Percentiles rank a stretch among this genome's conserved stretches.
These are phyloP conservation scores for Monilinia vaccinii-corymbosi DNA, from an alignment of 2,329 filamentous ascomycete species.

Conservation along the genomic window DNA sequence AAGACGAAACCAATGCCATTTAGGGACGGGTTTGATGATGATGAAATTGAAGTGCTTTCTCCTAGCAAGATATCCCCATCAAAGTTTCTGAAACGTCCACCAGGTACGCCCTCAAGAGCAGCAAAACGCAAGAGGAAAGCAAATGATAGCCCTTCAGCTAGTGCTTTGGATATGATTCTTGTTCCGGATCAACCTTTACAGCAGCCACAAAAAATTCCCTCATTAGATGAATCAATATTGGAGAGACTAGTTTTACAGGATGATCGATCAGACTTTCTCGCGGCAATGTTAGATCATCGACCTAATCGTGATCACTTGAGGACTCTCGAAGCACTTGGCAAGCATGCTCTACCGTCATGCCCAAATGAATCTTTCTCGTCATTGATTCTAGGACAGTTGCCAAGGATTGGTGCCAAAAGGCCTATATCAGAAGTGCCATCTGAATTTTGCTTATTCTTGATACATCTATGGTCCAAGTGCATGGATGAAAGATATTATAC, in stretches of 20 bases:
- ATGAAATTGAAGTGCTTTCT: slow-evolving; percentile 40
- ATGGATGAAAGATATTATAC: slow-evolving; percentile 50
- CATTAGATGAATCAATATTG: slow-evolving; percentile 30
- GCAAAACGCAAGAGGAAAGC: slow-evolving; percentile 58
- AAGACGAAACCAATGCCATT: slow-evolving; percentile 45
- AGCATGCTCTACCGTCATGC: slow-evolving; percentile 56
- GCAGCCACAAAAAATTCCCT: slow-evolving; percentile 4
- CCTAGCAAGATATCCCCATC: slow-evolving; percentile 41
- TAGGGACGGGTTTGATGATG: slow-evolving; percentile 65
- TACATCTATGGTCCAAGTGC: slow-evolving; percentile 61
- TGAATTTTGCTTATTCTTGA: slow-evolving; percentile 54
- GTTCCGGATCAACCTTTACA: slow-evolving; percentile 13
- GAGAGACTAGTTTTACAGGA: slow-evolving; percentile 33
- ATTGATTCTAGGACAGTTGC: slow-evolving; percentile 58
- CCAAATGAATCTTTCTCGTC: slow-evolving; percentile 53
- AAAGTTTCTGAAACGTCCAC: slow-evolving; percentile 31
- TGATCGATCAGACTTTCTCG: slow-evolving; percentile 32
- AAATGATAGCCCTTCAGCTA: slow-evolving; percentile 54
- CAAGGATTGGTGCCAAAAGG: slow-evolving; percentile 43
- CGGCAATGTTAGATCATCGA: slow-evolving; percentile 29
- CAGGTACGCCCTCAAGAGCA: slow-evolving; percentile 50
- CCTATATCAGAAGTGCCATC: slow-evolving; percentile 45
- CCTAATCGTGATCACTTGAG: slow-evolving; percentile 42
- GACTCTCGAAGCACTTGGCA: slow-evolving; percentile 59
- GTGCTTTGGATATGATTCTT: slow-evolving; percentile 37